Base-by-base conservation (phyloP, 129 eudicot species). In the Centaurea solstitialis region DNA sequence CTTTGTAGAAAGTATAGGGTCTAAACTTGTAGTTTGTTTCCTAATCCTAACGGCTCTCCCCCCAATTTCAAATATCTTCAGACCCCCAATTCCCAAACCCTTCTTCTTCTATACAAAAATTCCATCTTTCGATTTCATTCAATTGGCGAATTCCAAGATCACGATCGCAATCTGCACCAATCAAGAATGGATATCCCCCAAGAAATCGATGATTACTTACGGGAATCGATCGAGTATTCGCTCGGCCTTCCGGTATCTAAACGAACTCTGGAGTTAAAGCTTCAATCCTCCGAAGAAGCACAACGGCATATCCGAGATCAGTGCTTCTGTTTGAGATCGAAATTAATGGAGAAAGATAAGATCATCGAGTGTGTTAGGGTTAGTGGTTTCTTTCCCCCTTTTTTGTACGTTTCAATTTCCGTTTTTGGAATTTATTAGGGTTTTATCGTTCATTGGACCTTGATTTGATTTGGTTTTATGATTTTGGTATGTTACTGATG, bases 141-240 rank as follows among this genome's bases (percentile, higher is more conserved):
- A 15, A 33, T 61, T 59, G 13, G 0, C n/a, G 30, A 22, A 10
- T 65, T 74, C 74, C 9, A 26, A 78, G 18, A 30, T 28, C 33
- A 37, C 37, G 0, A 7, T 9, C 23, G 2, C 28, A 26, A 78
- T 50, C 40, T n/a, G 22, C 33, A 22, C 18, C 24, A 62, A 3
- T 40, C 50, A 47, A 74, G 21, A 62, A 93, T 93, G 98, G 97
- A 91, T 76, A 20, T 87, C 67, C 80, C 89, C 0, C 84, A 87
- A 87, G 97, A 91, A 75, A 81, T 89, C 0, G 94, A 93, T 2
- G 93, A 85, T 69, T 93, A 85, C 86, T 79, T 93, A 20, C 87
- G 90, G 1, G 88, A 88, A 81, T 80, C 91, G 45, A 84, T 93
- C 1, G 94, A 93, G 40, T 73, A 81, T 61, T 38, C 86, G 1